Evolutionary conservation across 352 stramenopile species (phyloP).

Genomic region (Phytophthora cactorum): DNA sequence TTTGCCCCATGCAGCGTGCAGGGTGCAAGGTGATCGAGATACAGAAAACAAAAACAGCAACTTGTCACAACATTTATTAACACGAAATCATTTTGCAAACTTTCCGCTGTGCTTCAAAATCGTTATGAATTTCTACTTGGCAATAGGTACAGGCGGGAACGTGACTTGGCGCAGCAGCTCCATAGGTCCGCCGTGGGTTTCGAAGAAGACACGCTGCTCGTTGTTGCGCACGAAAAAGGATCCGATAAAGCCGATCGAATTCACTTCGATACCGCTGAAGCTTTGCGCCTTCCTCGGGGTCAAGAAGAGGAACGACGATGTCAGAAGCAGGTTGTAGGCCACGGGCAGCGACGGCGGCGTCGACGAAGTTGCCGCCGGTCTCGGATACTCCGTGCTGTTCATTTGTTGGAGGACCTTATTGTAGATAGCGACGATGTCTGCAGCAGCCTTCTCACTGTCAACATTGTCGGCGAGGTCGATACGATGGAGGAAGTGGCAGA

Average conservation of each 20-base stretch:
- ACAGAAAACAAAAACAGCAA: constrained; percentile 24
- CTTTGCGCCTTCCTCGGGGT: constrained; percentile 62
- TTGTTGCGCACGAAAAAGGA: constrained; percentile 79
- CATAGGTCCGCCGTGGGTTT: constrained; percentile 55
- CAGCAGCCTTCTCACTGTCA: constrained; percentile 54
- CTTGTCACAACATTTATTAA: constrained; percentile 37
- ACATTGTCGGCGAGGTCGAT: constrained; percentile 44
- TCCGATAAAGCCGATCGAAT: constrained; percentile 85
- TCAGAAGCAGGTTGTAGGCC: constrained; percentile 83
- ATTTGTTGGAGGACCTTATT: constrained; percentile 54
- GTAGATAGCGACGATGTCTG: constrained; percentile 50
- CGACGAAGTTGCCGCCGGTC: background rate
- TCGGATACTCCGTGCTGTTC: constrained; percentile 44
- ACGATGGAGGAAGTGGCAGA: constrained; percentile 77
- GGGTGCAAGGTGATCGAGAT: constrained; percentile 7
- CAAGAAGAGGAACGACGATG: constrained; percentile 74
- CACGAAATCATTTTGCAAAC: constrained; percentile 31
- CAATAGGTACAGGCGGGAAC: constrained; percentile 47
- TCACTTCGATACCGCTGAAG: constrained; percentile 79
- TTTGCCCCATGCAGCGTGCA: constrained; percentile 20
- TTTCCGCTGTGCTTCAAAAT: constrained; percentile 18
- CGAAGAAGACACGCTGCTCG: constrained; percentile 63
- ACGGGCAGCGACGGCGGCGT: constrained; percentile 32
- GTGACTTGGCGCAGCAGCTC: constrained; percentile 66
- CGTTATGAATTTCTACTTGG: constrained; percentile 10